Percentiles rank a stretch among this genome's conserved stretches.
These are phyloP conservation scores for Speleostelium caveatum DNA, from an alignment of 78 protist species.

Conservation along the genomic window DNA sequence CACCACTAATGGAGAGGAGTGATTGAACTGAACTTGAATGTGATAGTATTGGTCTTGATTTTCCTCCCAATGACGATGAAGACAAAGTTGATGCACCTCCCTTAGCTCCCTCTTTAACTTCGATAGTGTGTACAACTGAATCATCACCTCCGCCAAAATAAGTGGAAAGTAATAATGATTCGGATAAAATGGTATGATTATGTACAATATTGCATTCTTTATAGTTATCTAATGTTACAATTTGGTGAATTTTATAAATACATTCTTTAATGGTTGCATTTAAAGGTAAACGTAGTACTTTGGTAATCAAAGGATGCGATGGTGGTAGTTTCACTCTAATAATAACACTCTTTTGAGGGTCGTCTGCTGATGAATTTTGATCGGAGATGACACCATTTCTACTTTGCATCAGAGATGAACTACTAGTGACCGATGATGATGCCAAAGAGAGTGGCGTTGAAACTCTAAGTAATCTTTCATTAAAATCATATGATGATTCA, in stretches of 20 bases:
- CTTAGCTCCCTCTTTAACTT: conserved; percentile 9
- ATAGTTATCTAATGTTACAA: conserved; percentile 17
- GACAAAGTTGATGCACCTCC: neutral
- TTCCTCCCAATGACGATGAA: neutral
- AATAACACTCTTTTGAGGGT: neutral
- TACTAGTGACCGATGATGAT: too few species aligned
- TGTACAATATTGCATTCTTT: conserved; percentile 18
- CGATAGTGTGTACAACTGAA: conserved; percentile 40
- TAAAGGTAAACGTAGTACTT: conserved; percentile 44
- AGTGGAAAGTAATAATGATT: neutral
- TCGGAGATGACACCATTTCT: too few species aligned
- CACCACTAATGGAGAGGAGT: neutral
- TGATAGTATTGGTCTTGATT: conserved; percentile 32
- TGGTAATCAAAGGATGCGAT: conserved; percentile 53
- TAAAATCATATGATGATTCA: too few species aligned
- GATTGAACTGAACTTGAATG: conserved; percentile 36
- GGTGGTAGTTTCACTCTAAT: conserved; percentile 57
- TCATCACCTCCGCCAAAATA: conserved; percentile 54
- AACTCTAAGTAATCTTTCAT: too few species aligned
- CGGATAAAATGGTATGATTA: conserved; percentile 33
- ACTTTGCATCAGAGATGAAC: neutral
- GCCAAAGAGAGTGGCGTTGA: too few species aligned
- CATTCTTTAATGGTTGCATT: conserved; percentile 22
- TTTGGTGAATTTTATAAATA: conserved; percentile 48
- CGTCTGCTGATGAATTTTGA: conserved; percentile 1